Base-by-base conservation (phyloP, 106 monocot genomes). In the Gastrodia elata region DNA sequence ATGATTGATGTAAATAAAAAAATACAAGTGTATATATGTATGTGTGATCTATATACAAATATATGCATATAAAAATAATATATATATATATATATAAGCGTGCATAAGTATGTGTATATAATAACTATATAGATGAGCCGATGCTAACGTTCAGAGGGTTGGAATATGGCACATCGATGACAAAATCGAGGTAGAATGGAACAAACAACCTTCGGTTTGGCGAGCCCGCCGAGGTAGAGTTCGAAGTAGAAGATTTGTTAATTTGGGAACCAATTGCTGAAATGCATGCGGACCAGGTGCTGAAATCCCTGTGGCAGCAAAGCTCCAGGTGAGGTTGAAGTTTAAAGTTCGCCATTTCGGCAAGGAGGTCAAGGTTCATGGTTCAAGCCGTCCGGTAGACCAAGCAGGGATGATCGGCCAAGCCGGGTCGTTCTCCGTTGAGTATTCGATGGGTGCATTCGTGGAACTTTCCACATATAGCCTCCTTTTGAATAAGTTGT, bases 311-410 rank as follows among this genome's bases (percentile, higher is more conserved):
- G 30, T 3, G 34, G 6, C 18, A 81, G 16, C 2, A 37, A 91
- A 87, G 46, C 28, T 68, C 91, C 91, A 91, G 13, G 91, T 85
- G 0, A 91, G 0, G 65, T 91, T 91, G 61, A 85, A n/a, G 61
- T 56, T 77, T 26, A 72, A 74, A 78, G 16, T 35, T 13, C 0
- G 71, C 35, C 8, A 34, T 3, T 68, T 8, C 8, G 75, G 35
- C 5, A 0, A 10, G 3, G 0, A 26, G 20, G 3, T 15, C 7
- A 35, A 34, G 5, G 58, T 76, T 69, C 75, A 85, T 77, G 9
- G 48, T 71, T 13, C 85, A 64, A 5, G 81, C 85, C 8, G 91
- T 83, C 52, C 41, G 55, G 79, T 91, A 91, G n/a, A 91, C 85
- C 24, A 5, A 13, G 0, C 26, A 0, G 91, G 91, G 5, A 83